These are phyloP conservation scores for Rhododendron henanense DNA, from an alignment of 148 eudicot genomes.

Conservation along the genomic window DNA sequence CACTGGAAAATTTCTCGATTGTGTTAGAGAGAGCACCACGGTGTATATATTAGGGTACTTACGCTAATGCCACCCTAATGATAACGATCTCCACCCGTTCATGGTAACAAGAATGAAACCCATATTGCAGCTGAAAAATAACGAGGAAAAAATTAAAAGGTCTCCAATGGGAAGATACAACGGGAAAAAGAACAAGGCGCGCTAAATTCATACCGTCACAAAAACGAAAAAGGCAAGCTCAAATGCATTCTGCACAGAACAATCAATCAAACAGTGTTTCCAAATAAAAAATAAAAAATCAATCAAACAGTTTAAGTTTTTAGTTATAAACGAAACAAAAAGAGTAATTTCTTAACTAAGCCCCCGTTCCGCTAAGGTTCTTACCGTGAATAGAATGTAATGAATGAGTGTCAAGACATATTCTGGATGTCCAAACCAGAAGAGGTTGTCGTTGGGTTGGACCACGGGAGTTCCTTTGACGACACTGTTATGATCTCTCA, in stretches of 20 bases:
- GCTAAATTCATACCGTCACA: constrained; percentile 27
- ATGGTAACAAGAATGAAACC: constrained; percentile 41
- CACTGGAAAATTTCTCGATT: no score
- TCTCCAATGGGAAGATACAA: no score
- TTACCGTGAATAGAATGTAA: constrained; percentile 36
- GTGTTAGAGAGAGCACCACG: background rate
- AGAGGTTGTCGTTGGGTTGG: constrained; percentile 31
- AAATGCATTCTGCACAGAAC: constrained; percentile 38
- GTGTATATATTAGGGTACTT: constrained; percentile 10
- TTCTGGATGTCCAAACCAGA: constrained; percentile 40
- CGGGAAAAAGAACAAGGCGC: background rate
- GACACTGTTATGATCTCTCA: constrained; percentile 23
- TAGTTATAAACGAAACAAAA: background rate
- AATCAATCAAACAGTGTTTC: background rate
- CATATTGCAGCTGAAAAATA: constrained; percentile 37
- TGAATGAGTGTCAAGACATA: constrained; percentile 39
- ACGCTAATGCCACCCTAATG: constrained; percentile 39
- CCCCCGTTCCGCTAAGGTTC: background rate
- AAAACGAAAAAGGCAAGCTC: constrained; percentile 40
- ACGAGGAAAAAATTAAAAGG: background rate
- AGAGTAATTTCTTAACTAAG: background rate
- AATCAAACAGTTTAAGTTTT: no score
- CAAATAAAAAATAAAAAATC: background rate
- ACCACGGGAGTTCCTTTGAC: constrained; percentile 39
- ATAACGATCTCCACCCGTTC: constrained; percentile 22